Evolutionary conservation across 2,329 filamentous ascomycete genomes (phyloP).

Genomic region (Emergomyces africanus): DNA sequence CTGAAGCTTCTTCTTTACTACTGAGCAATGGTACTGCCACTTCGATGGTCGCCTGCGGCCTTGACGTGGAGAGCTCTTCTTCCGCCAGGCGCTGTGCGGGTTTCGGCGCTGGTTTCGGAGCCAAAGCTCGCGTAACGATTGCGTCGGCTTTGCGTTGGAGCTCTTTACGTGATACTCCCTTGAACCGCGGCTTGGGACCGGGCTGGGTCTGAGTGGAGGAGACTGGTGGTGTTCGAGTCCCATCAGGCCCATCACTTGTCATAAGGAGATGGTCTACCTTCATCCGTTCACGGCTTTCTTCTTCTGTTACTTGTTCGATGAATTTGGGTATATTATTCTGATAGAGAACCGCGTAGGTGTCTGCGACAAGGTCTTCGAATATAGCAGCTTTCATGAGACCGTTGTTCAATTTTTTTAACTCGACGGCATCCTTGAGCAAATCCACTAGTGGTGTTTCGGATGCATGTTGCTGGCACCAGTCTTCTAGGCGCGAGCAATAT

Average conservation of each 20-base stretch:
- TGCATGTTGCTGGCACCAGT: slow-evolving; percentile 41
- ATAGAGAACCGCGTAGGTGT: slow-evolving; percentile 60
- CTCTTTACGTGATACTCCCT: slow-evolving; percentile 47
- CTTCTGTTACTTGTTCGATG: slow-evolving; percentile 29
- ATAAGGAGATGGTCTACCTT: slow-evolving; percentile 36
- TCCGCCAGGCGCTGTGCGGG: slow-evolving; percentile 4
- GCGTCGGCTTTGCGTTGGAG: slow-evolving; percentile 47
- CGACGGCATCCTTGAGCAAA: slow-evolving; percentile 51
- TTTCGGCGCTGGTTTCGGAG: slow-evolving; percentile 6
- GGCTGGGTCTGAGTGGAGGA: slow-evolving; percentile 9
- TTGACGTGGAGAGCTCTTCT: not conserved
- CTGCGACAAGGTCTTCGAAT: slow-evolving; percentile 88
- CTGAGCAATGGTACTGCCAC: slow-evolving; percentile 14
- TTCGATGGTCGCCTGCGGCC: not conserved
- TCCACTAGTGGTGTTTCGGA: slow-evolving; percentile 42
- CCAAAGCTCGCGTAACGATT: slow-evolving; percentile 31
- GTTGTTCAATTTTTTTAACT: slow-evolving; percentile 69
- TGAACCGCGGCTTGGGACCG: slow-evolving; percentile 31
- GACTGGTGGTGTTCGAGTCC: slow-evolving; percentile 5
- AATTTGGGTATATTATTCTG: slow-evolving; percentile 27
- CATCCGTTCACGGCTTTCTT: slow-evolving; percentile 36
- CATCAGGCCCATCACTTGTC: slow-evolving; percentile 18
- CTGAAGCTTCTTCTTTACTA: slow-evolving; percentile 30
- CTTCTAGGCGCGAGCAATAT: slow-evolving; percentile 47
- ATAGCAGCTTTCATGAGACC: slow-evolving; percentile 71